Evolutionary conservation across 345 rosid species (phyloP).

Genomic region (Populus davidiana): DNA sequence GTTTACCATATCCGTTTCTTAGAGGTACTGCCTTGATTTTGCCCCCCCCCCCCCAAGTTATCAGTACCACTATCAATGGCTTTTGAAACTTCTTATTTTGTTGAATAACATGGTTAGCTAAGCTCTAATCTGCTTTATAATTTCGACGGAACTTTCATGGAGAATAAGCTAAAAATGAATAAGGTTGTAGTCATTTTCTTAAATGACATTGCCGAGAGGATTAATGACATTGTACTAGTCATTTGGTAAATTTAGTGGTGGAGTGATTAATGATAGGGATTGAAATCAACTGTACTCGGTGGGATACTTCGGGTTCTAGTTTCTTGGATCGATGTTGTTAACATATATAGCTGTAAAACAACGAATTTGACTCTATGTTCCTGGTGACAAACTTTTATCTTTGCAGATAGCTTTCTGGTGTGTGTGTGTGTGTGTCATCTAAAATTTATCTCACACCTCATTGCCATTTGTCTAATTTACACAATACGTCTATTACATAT

Average conservation of each 20-base stretch:
- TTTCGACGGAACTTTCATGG: background rate
- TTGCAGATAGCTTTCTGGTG: background rate
- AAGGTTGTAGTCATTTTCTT: background rate
- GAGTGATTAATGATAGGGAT: background rate
- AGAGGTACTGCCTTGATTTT: constrained; percentile 42
- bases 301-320: background rate
- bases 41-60: background rate
- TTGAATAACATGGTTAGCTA: background rate
- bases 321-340: background rate
- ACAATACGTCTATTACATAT: background rate
- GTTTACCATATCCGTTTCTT: constrained; percentile 56
- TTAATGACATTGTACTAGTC: background rate
- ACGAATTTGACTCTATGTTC: background rate
- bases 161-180: background rate
- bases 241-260: background rate
- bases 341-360: background rate
- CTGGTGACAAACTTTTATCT: background rate
- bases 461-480: background rate
- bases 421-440: background rate
- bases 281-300: background rate
- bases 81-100: background rate
- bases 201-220: background rate
- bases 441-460: background rate
- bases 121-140: background rate
- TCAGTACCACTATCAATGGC: background rate